Percentiles rank a stretch among this genome's conserved stretches.
These are phyloP conservation scores for Kodamaea kakaduensis DNA, from an alignment of 805 yeast species.

Conservation along the genomic window DNA sequence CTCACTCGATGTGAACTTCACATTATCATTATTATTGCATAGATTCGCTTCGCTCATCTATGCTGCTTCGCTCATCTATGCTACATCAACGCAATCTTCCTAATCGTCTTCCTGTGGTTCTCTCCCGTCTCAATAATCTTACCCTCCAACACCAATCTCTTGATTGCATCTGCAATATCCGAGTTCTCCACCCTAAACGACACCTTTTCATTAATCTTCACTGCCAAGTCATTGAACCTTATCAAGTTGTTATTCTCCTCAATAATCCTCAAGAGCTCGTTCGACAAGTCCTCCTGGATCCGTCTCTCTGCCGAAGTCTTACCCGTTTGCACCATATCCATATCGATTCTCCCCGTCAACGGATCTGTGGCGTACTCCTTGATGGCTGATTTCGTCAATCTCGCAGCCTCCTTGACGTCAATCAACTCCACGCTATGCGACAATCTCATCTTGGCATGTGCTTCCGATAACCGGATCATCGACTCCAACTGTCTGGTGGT, in stretches of 20 bases:
- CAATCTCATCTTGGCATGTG: conserved; percentile 95
- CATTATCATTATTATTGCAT: neutral
- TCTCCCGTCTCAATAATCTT: conserved; percentile 66
- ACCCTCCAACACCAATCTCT: conserved; percentile 68
- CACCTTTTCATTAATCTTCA: conserved; percentile 62
- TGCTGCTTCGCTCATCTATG: too few species aligned
- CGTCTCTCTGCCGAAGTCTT: conserved; percentile 83
- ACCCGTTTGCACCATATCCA: conserved; percentile 96
- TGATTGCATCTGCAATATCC: conserved; percentile 65
- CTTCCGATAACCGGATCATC: conserved; percentile 91
- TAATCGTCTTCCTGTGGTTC: conserved; percentile 60
- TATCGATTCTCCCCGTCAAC: conserved; percentile 90
- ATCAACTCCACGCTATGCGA: conserved; percentile 63
- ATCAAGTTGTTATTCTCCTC: conserved; percentile 47
- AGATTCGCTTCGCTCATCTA: too few species aligned
- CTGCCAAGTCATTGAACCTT: conserved; percentile 54
- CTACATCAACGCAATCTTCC: conserved; percentile 17
- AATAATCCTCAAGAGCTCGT: conserved; percentile 54
- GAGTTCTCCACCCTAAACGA: conserved; percentile 62
- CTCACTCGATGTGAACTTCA: neutral
- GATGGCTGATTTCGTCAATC: conserved; percentile 88
- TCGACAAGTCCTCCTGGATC: conserved; percentile 65
- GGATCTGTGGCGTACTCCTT: conserved; percentile 99
- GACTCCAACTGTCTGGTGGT: conserved; percentile 96
- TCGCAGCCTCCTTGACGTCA: conserved; percentile 91